These are phyloP conservation scores for Xylaria hypoxylon DNA, from an alignment of 2,329 filamentous ascomycete species.

Conservation along the genomic window DNA sequence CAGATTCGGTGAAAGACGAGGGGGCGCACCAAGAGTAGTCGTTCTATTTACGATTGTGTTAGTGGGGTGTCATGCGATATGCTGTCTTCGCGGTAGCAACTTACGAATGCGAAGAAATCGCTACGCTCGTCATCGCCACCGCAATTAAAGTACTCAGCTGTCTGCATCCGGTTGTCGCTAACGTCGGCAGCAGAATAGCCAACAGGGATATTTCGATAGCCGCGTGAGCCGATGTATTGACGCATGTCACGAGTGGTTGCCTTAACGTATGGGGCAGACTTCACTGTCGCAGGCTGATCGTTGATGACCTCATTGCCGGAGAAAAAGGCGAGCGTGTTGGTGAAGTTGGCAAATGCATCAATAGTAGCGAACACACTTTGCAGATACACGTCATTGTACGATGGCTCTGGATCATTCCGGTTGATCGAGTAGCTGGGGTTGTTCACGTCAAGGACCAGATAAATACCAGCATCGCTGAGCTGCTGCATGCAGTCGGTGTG, in stretches of 20 bases:
- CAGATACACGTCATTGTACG: conserved; percentile 89
- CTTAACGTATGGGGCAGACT: conserved; percentile 79
- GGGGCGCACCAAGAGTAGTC: conserved; percentile 87
- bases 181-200: conserved; percentile 86
- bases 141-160: conserved; percentile 94
- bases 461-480: conserved; percentile 86
- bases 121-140: conserved; percentile 84
- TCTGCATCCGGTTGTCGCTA: conserved; percentile 84
- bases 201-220: conserved; percentile 76
- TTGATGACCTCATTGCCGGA: conserved; percentile 86
- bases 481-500: conserved; percentile 89
- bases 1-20: conserved; percentile 75
- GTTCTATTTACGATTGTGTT: conserved; percentile 60
- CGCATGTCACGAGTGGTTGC: conserved; percentile 82
- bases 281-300: conserved; percentile 70
- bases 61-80: conserved; percentile 34
- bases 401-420: conserved; percentile 75
- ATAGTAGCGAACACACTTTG: conserved; percentile 88
- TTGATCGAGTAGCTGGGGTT: conserved; percentile 90
- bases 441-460: conserved; percentile 92
- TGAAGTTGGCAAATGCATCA: conserved; percentile 83
- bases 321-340: conserved; percentile 89
- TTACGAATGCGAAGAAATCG: conserved; percentile 83
- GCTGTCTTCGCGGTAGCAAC: conserved; percentile 32
- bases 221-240: conserved; percentile 72